Conservation (phyloP, 495 filamentous ascomycete genomes). For the Neurospora sp. region DNA sequence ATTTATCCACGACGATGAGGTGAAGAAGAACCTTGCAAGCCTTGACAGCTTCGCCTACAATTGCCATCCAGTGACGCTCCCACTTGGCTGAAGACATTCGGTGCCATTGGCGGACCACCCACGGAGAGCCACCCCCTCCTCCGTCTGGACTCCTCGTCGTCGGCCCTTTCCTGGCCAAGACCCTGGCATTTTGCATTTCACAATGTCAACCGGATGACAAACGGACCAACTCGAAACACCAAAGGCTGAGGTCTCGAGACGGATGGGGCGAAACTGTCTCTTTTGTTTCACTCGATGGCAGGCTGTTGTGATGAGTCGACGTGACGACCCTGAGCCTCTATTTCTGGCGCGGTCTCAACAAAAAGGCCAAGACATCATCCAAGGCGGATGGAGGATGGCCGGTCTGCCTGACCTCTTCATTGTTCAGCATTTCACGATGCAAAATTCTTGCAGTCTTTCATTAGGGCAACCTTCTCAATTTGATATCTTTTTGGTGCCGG, state of each 20-base stretch:
- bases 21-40: neutral
- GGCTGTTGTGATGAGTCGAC: neutral
- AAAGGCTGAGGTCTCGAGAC: neutral
- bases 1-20: neutral
- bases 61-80: neutral
- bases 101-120: neutral
- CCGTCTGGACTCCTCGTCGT: neutral
- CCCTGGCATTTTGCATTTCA: neutral
- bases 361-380: neutral
- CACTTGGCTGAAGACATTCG: neutral
- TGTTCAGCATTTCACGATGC: neutral
- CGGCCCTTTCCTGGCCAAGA: neutral
- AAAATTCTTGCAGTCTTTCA: neutral
- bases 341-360: neutral
- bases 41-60: neutral
- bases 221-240: neutral
- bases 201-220: neutral
- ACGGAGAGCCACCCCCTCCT: neutral
- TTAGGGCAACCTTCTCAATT: neutral
- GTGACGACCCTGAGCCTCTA: neutral
- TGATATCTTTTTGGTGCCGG: neutral
- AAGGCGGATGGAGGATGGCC: neutral
- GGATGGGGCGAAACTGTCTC: neutral
- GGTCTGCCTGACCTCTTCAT: neutral
- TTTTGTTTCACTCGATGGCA: neutral